Conservation (phyloP, 495 filamentous ascomycete species). For the Aspergillus mulundensis region DNA sequence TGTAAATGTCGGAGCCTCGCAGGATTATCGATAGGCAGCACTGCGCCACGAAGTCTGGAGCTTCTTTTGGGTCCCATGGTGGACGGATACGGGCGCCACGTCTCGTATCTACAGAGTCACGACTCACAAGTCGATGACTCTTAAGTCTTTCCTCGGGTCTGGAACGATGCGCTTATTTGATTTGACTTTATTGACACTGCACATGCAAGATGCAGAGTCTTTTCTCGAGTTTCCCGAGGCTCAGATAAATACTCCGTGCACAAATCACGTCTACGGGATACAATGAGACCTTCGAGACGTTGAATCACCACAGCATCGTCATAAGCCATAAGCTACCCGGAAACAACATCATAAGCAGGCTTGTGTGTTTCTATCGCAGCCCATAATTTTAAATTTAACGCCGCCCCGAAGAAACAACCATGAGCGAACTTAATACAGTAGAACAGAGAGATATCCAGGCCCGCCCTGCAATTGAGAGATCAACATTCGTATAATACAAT, state of each 20-base stretch:
- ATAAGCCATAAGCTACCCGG: not conserved
- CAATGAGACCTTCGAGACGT: no score
- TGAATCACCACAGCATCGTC: not conserved
- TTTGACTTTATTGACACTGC: no score
- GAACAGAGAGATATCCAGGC: not conserved
- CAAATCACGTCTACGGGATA: no score
- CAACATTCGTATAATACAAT: slow-evolving; percentile 24
- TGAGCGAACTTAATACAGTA: not conserved
- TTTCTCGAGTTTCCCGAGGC: not conserved
- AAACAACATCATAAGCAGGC: not conserved
- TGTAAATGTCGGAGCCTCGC: not conserved
- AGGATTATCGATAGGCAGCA: slow-evolving; percentile 6
- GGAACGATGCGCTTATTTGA: not conserved
- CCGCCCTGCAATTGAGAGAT: slow-evolving; percentile 19
- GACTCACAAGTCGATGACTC: not conserved
- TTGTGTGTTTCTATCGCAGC: not conserved
- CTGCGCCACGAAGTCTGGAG: slow-evolving; percentile 3
- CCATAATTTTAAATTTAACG: slow-evolving; percentile 22
- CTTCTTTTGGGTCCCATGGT: not conserved
- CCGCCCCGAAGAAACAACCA: slow-evolving; percentile 14
- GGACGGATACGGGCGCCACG: not conserved
- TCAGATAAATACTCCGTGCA: not conserved
- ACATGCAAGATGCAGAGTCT: not conserved
- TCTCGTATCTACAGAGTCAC: not conserved
- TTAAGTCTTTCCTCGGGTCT: not conserved